phyloP scores from a whole-genome alignment of 345 rosid genomes.

The Turritis glabra region DNA sequence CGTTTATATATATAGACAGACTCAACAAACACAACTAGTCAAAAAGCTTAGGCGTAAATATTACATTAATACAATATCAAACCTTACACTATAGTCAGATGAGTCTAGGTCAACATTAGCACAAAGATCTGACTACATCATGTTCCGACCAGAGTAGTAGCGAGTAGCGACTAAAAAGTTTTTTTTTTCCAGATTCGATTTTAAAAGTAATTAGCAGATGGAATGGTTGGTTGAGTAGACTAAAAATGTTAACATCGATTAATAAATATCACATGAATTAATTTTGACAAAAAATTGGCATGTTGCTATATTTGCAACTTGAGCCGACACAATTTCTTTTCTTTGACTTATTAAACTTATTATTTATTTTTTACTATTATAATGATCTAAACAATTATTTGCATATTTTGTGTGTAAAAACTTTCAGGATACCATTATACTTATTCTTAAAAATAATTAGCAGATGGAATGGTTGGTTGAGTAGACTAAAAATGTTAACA shows the following conservation, averaged over 20 bases:
- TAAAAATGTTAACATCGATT: constrained; percentile 22
- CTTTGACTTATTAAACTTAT: constrained; percentile 2
- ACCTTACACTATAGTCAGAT: not conserved
- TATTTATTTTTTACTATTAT: not conserved
- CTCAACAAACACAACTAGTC: not conserved
- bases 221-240: constrained; percentile 20
- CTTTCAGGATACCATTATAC: not conserved
- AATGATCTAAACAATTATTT: not conserved
- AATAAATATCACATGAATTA: constrained; percentile 22
- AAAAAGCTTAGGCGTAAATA: not conserved
- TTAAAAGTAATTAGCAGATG: not conserved
- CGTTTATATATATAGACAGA: not conserved
- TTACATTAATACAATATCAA: not conserved
- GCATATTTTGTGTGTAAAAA: not conserved
- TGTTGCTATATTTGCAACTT: constrained; percentile 32
- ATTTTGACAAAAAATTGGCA: constrained; percentile 18
- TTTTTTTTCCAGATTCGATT: not conserved
- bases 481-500: constrained; percentile 18
- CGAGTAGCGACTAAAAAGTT: not conserved
- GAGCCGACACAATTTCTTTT: constrained; percentile 30
- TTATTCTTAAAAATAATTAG: not conserved
- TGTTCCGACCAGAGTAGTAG: not conserved
- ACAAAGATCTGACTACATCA: not conserved
- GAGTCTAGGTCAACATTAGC: constrained; percentile 1
- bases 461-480: constrained; percentile 22